Base-by-base conservation (phyloP, 768 basidiomycete species). In the Lactarius vividus region DNA sequence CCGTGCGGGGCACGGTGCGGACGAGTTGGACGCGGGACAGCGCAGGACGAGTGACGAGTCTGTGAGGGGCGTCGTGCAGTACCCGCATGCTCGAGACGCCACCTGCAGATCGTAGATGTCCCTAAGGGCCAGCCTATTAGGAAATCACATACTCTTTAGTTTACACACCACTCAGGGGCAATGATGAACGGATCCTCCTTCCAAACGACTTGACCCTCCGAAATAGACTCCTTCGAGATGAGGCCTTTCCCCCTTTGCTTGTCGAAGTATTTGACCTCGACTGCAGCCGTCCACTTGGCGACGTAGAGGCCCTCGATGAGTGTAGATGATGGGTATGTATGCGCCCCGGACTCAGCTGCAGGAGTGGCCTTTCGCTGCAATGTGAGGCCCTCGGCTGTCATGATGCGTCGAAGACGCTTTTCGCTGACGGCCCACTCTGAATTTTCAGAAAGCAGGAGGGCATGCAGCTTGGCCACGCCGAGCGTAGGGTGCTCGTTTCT, bases 391-490 rank as follows among this genome's bases (percentile, higher is more conserved):
- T 84, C 82, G 23, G 73, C 77, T 68, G 89, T 87, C 2, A 94
- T 77, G 57, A 90, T 77, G 74, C 91, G 94, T 56, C 87, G 79
- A 4, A 88, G 82, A 28, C 94, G 84, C 72, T 93, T 94, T 75
- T 95, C 94, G 74, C 91, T 91, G 69, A 94, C 90, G 0, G 82
- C 74, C 91, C 92, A 95, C 28, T 82, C 79, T 2, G 89, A 84
- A 69, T 90, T 77, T 11, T 78, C 76, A 15, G 80, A 74, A 15
- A 88, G 81, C 10, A 95, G 77, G 7, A 85, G 79, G 2, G 82
- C 78, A 62, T 91, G 88, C 3, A 92, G 79, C 76, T 92, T 95
- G 20, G 80, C 72, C 49, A 91, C 85, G 3, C 93, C 94, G 23
- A 91, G 79, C 0, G 80, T 75, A 0, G 91, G 88, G 56, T 92